These are phyloP conservation scores for Astragalus glycyphyllos DNA, from an alignment of 306 rosid genomes.

Conservation along the genomic window DNA sequence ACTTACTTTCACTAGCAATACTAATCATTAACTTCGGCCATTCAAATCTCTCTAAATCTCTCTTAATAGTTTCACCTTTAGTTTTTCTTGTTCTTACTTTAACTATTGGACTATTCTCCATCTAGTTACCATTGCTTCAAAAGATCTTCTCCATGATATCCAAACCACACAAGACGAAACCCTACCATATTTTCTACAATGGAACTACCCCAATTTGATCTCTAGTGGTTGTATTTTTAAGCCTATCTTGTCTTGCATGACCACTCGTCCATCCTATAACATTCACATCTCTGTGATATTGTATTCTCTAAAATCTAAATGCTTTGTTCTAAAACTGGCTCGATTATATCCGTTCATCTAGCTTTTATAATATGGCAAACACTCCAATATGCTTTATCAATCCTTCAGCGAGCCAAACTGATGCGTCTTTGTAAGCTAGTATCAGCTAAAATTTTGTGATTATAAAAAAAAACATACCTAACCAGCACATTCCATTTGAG, in stretches of 20 bases:
- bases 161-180: not conserved
- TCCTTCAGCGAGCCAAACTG: conserved; percentile 17
- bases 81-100: not conserved
- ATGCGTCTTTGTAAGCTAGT: conserved; percentile 36
- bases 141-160: not conserved
- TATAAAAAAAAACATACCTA: conserved; percentile 8
- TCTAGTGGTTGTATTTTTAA: not conserved
- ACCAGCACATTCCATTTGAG: conserved; percentile 9
- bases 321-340: not conserved
- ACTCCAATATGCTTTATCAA: not conserved
- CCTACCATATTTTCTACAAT: too few species aligned
- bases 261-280: not conserved
- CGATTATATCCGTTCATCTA: not conserved
- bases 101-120: not conserved
- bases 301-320: not conserved
- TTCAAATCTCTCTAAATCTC: too few species aligned
- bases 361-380: conserved; percentile 2
- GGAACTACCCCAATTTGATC: too few species aligned
- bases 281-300: not conserved
- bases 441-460: not conserved
- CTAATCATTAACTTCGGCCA: too few species aligned
- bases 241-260: not conserved
- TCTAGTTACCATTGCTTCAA: not conserved
- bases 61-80: not conserved
- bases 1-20: too few species aligned